Conservation (phyloP, 805 yeast species). For the Wickerhamiella kurtzmanii region DNA sequence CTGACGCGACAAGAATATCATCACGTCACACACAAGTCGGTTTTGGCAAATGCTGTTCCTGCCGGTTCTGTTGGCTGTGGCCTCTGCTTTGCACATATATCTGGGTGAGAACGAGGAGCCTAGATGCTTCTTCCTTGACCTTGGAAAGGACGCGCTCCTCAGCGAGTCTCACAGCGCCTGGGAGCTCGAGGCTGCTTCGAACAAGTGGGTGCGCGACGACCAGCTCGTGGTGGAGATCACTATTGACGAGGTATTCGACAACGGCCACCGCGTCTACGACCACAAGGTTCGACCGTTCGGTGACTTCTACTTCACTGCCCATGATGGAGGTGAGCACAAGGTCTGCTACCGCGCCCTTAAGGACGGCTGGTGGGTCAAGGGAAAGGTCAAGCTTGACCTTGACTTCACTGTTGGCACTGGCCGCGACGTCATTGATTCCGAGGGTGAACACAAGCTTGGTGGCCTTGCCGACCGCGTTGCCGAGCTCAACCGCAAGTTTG, state of each 20-base stretch:
- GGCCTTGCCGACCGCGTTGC: slow-evolving; percentile 43
- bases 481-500: slow-evolving; percentile 43
- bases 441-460: slow-evolving; percentile 40
- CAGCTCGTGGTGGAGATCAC: slow-evolving; percentile 48
- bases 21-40: neutral
- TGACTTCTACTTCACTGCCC: slow-evolving; percentile 67
- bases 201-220: slow-evolving; percentile 40
- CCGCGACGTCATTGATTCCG: slow-evolving; percentile 43
- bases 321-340: slow-evolving; percentile 73
- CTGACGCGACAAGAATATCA: neutral
- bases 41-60: slow-evolving; percentile 1
- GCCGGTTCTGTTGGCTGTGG: slow-evolving; percentile 8
- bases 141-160: slow-evolving; percentile 64
- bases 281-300: slow-evolving; percentile 51
- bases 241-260: slow-evolving; percentile 72
- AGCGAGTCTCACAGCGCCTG: slow-evolving; percentile 59
- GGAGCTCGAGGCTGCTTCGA: slow-evolving; percentile 39
- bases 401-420: slow-evolving; percentile 62
- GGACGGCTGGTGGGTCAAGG: slow-evolving; percentile 49
- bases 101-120: slow-evolving; percentile 54
- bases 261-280: slow-evolving; percentile 59
- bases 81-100: slow-evolving; percentile 58
- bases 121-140: slow-evolving; percentile 73
- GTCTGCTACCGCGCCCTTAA: slow-evolving; percentile 56
- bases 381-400: slow-evolving; percentile 53